Percentiles rank a stretch among this genome's conserved stretches.
Evolutionary conservation across 345 rosid species (phyloP).

Genomic region (Diplotaxis tenuifolia): DNA sequence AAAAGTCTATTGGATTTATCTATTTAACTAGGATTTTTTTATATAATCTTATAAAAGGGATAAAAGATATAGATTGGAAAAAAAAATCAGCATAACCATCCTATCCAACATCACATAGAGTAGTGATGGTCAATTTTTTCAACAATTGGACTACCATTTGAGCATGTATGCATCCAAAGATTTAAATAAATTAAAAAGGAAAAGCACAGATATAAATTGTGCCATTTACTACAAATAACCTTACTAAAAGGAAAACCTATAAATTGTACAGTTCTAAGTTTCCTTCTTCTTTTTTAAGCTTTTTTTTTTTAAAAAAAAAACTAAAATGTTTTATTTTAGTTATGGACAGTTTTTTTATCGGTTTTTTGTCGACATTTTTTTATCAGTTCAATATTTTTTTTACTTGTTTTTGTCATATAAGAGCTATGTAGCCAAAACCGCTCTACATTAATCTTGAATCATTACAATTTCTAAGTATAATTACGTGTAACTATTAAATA

Average conservation of each 20-base stretch:
- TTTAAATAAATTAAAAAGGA: too few relatives aligned
- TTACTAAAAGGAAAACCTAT: neutral
- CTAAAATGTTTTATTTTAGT: too few relatives aligned
- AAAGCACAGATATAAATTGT: neutral
- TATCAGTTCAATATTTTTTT: too few relatives aligned
- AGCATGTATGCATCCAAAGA: neutral
- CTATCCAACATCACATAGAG: neutral
- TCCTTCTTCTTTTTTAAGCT: neutral
- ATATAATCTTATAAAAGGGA: too few relatives aligned
- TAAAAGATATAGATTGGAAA: neutral
- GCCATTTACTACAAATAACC: neutral
- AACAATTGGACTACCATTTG: neutral
- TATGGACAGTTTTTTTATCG: neutral
- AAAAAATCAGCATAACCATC: neutral
- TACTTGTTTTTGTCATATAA: neutral
- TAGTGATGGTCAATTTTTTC: neutral
- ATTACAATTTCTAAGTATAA: too few relatives aligned
- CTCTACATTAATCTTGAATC: too few relatives aligned
- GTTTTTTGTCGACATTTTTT: neutral
- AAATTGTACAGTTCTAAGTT: too few relatives aligned
- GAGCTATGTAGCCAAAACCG: too few relatives aligned
- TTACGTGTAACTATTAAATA: too few relatives aligned
- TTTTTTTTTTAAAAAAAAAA: too few relatives aligned
- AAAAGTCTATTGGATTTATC: too few relatives aligned
- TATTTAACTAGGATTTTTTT: too few relatives aligned